Evolutionary conservation across 2,329 filamentous ascomycete species (phyloP).

Genomic region (Ophiocordyceps camponoti-saundersi): DNA sequence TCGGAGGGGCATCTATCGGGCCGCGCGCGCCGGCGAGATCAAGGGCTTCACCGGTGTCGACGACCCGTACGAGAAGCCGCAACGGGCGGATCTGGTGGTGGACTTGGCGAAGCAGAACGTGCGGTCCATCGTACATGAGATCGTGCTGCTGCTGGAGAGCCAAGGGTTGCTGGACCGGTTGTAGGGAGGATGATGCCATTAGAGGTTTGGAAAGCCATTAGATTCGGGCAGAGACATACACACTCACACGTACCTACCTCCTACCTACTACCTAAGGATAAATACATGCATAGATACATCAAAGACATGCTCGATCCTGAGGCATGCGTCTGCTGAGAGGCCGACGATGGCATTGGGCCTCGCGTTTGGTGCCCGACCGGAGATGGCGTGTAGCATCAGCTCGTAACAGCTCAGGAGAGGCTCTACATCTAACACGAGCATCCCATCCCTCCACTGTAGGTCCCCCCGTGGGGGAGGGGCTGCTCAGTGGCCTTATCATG

Average conservation of each 20-base stretch:
- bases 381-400: background rate
- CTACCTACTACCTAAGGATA: too few species aligned
- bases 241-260: too few species aligned
- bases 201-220: background rate
- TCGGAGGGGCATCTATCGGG: conserved; percentile 74
- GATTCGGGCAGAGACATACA: too few species aligned
- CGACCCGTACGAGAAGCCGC: conserved; percentile 81
- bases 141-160: conserved; percentile 81
- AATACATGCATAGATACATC: too few species aligned
- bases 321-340: too few species aligned
- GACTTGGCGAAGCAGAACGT: conserved; percentile 77
- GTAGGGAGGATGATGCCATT: conserved; percentile 9
- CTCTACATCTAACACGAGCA: too few species aligned
- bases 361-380: background rate
- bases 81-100: conserved; percentile 69
- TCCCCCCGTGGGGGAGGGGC: background rate
- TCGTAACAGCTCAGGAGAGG: background rate
- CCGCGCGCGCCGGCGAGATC: conserved; percentile 76
- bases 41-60: conserved; percentile 98
- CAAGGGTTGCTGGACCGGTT: conserved; percentile 68
- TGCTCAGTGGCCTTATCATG: background rate
- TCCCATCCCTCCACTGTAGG: background rate
- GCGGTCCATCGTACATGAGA: conserved; percentile 89
- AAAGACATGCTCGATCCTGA: too few species aligned
- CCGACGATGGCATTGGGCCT: background rate